These are phyloP conservation scores for Nyctanthes arbortristis DNA, from an alignment of 257 asterid species.

Conservation along the genomic window DNA sequence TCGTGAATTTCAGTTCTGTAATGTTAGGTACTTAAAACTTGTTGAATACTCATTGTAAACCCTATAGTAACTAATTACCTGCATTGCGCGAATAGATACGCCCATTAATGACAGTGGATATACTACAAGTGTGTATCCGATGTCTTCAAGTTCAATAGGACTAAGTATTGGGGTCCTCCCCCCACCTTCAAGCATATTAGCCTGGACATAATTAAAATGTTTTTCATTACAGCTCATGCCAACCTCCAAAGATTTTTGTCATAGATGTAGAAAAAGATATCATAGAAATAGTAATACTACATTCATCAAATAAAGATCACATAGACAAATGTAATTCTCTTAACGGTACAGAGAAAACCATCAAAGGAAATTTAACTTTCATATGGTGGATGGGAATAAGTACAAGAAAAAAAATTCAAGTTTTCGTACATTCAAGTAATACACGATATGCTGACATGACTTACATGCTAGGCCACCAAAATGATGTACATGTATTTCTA, in stretches of 20 bases:
- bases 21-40: background rate
- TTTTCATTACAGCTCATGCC: conserved; percentile 17
- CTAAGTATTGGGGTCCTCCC: conserved; percentile 87
- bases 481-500: background rate
- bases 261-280: background rate
- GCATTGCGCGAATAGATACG: conserved; percentile 91
- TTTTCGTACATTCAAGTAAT: background rate
- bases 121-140: conserved; percentile 89
- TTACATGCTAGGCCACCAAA: background rate
- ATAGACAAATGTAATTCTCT: conserved; percentile 18
- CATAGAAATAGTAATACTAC: background rate
- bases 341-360: background rate
- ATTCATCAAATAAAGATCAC: background rate
- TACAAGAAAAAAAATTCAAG: background rate
- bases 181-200: conserved; percentile 98
- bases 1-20: background rate
- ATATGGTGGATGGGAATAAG: background rate
- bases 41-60: background rate
- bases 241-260: conserved; percentile 2
- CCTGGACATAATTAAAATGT: conserved; percentile 47
- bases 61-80: conserved; percentile 47
- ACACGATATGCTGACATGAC: conserved; percentile 2
- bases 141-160: conserved; percentile 81
- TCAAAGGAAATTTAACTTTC: conserved; percentile 8
- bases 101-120: conserved; percentile 90